Conservation (phyloP, 345 rosid genomes). For the Corchorus olitorius region DNA sequence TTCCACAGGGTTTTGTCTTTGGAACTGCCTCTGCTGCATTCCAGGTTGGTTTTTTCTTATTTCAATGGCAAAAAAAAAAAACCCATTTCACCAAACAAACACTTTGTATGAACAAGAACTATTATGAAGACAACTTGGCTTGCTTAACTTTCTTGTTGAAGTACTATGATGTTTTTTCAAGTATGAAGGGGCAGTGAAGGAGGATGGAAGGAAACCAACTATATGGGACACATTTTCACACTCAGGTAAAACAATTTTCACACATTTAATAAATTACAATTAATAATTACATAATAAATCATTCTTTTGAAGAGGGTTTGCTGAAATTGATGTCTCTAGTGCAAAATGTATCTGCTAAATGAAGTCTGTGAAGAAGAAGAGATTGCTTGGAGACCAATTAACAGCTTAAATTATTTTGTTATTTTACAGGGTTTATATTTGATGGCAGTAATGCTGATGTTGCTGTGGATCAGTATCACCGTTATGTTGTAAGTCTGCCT, state of each 20-base stretch:
- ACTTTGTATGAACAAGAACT: too few species aligned
- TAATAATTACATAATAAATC: neutral
- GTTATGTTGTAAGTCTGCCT: conserved; percentile 48
- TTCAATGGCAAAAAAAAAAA: neutral
- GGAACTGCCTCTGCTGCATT: conserved; percentile 63
- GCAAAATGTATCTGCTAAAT: too few species aligned
- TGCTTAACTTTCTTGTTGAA: too few species aligned
- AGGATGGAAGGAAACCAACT: conserved; percentile 75
- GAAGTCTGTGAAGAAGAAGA: neutral
- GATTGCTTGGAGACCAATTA: neutral
- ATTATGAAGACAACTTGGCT: too few species aligned
- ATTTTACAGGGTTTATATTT: conserved; percentile 48
- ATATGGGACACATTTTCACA: conserved; percentile 89
- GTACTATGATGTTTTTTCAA: conserved; percentile 19
- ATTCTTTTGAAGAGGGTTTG: too few species aligned
- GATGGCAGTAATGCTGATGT: conserved; percentile 87
- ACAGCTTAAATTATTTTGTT: neutral
- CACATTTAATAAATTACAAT: neutral
- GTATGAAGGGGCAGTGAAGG: conserved; percentile 94
- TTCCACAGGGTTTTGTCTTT: conserved; percentile 55
- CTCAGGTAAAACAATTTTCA: conserved; percentile 35
- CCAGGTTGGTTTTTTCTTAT: conserved; percentile 35
- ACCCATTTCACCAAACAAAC: neutral
- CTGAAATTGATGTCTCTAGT: too few species aligned
- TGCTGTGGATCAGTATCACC: conserved; percentile 88